Conservation (phyloP, 2,329 filamentous ascomycete species). For the Aaosphaeria pasadenensis region DNA sequence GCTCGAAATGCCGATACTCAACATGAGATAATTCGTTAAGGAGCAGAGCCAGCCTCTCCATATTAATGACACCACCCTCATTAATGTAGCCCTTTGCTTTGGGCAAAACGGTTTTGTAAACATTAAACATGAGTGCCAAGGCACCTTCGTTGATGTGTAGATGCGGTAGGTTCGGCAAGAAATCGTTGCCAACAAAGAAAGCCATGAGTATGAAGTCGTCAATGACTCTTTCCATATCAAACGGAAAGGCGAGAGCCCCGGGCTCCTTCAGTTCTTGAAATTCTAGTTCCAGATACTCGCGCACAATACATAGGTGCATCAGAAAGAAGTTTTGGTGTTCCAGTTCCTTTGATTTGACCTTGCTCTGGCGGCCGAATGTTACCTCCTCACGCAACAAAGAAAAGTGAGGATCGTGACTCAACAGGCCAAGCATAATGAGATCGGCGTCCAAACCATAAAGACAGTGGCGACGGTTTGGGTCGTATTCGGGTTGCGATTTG, state of each 20-base stretch:
- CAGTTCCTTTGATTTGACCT: slow-evolving; percentile 89
- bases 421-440: slow-evolving; percentile 94
- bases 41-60: slow-evolving; percentile 72
- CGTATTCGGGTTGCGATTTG: slow-evolving; percentile 90
- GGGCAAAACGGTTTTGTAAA: slow-evolving; percentile 89
- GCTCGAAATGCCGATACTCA: slow-evolving; percentile 89
- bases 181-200: slow-evolving; percentile 99
- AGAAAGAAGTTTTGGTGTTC: slow-evolving; percentile 99
- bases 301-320: slow-evolving; percentile 94
- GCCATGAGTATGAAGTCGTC: slow-evolving; percentile 99
- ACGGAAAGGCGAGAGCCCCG: slow-evolving; percentile 70
- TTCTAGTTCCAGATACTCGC: slow-evolving; percentile 94
- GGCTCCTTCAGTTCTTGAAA: slow-evolving; percentile 87
- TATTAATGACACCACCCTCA: slow-evolving; percentile 87
- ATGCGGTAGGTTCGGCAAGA: slow-evolving; percentile 92
- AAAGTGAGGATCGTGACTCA: slow-evolving; percentile 98
- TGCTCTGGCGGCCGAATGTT: slow-evolving; percentile 85
- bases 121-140: slow-evolving; percentile 91
- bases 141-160: slow-evolving; percentile 98
- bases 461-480: slow-evolving; percentile 92
- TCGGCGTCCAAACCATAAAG: slow-evolving; percentile 96
- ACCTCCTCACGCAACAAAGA: slow-evolving; percentile 96
- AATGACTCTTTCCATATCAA: slow-evolving; percentile 93
- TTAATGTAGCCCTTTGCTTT: slow-evolving; percentile 94
- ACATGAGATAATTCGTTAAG: slow-evolving; percentile 83